These are phyloP conservation scores for Tetradesmus obliquus DNA, from an alignment of 139 green algal genomes.

Conservation along the genomic window DNA sequence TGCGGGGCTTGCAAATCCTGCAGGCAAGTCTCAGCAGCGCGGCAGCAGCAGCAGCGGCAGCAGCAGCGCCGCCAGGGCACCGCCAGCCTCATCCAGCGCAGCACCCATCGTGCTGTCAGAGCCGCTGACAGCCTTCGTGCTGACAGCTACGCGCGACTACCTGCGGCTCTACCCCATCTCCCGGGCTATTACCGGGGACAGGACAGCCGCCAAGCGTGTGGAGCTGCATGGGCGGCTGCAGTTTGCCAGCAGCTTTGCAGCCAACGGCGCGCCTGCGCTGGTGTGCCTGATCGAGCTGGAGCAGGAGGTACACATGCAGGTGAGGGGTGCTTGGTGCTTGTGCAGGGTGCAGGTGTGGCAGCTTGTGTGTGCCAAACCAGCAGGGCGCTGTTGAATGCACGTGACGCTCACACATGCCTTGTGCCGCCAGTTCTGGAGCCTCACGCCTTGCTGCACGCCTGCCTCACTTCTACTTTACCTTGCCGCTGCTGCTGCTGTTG, in stretches of 20 bases:
- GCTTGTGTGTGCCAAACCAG: neutral
- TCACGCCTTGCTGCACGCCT: neutral
- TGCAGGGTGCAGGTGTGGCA: neutral
- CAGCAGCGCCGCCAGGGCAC: neutral
- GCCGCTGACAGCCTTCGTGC: slow-evolving; percentile 18
- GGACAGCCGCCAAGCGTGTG: slow-evolving; percentile 14
- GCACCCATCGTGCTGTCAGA: slow-evolving; percentile 11
- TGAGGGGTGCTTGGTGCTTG: neutral
- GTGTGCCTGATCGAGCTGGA: slow-evolving; percentile 34
- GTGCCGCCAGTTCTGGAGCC: no score
- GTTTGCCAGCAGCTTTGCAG: slow-evolving; percentile 39
- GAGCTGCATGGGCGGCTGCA: slow-evolving; percentile 61
- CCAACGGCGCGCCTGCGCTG: slow-evolving; percentile 45
- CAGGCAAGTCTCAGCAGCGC: neutral
- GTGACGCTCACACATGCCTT: neutral
- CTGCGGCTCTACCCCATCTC: slow-evolving; percentile 56
- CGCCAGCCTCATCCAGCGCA: neutral
- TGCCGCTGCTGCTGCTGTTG: neutral
- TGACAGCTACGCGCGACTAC: slow-evolving; percentile 53
- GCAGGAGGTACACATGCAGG: slow-evolving; percentile 26
- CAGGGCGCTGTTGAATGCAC: neutral
- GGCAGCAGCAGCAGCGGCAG: slow-evolving; percentile 2
- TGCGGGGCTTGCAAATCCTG: neutral
- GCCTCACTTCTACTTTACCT: neutral
- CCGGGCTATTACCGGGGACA: slow-evolving; percentile 36